Percentiles rank a stretch among this genome's conserved stretches.
phyloP scores from a whole-genome alignment of 257 asterid genomes.

The Fraxinus pennsylvanica region DNA sequence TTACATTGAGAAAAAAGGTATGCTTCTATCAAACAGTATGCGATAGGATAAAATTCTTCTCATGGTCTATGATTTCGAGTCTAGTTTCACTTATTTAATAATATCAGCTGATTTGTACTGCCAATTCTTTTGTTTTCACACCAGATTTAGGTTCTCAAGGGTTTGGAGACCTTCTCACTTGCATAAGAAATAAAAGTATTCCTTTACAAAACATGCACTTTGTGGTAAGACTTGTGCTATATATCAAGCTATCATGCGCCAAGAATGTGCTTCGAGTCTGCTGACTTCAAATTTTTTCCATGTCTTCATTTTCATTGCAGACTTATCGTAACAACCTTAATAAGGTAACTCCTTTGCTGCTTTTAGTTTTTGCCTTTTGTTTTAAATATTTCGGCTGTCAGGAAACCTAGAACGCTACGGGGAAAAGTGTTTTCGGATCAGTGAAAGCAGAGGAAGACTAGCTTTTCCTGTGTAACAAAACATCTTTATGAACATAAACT shows the following conservation, averaged over 20 bases:
- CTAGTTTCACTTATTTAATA: slow-evolving; percentile 16
- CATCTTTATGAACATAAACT: not conserved
- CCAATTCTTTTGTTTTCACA: slow-evolving; percentile 33
- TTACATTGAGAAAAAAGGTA: slow-evolving; percentile 79
- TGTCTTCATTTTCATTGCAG: slow-evolving; percentile 51
- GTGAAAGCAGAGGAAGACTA: no score
- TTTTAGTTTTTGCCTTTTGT: slow-evolving; percentile 14
- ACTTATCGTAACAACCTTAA: slow-evolving; percentile 96
- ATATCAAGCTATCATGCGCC: slow-evolving; percentile 24
- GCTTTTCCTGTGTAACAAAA: no score
- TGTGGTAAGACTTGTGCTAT: slow-evolving; percentile 64
- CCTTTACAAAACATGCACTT: slow-evolving; percentile 98
- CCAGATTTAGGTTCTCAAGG: slow-evolving; percentile 95
- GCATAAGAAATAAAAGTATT: slow-evolving; percentile 73
- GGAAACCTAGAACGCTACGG: not conserved
- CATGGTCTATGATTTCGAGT: slow-evolving; percentile 20
- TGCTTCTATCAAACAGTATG: slow-evolving; percentile 22
- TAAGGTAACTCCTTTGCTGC: slow-evolving; percentile 58
- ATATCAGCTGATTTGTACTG: slow-evolving; percentile 24
- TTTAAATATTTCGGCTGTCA: slow-evolving; percentile 15
- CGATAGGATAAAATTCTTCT: slow-evolving; percentile 13
- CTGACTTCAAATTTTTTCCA: slow-evolving; percentile 31
- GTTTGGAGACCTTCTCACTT: slow-evolving; percentile 86
- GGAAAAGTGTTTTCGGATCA: not conserved
- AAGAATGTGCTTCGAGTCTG: slow-evolving; percentile 21